Base-by-base conservation (phyloP, 2,329 filamentous ascomycete genomes). In the Zalaria obscura region DNA sequence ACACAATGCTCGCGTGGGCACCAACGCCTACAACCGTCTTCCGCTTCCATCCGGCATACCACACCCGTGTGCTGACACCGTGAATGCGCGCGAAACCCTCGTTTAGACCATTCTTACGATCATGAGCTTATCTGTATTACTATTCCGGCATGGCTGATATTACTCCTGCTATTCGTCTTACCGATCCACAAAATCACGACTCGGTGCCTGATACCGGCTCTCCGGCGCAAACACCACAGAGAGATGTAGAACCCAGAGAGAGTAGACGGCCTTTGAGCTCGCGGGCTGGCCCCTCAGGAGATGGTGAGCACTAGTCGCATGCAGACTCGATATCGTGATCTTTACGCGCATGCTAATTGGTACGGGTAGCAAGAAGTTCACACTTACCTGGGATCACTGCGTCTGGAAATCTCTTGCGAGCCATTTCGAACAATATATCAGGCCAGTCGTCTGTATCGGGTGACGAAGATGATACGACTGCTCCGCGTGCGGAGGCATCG, bases 121-220 rank as follows among this genome's bases (percentile, higher is more conserved):
- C 29, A 32, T 32, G 29, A 32, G n/a, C 29, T 7, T 32, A 32
- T 7, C 29, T 32, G 29, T n/a, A 32, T 32, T n/a, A n/a, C 29
- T 32, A 7, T n/a, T 32, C 35, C 35, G 18, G 25, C 27, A 66
- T 64, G 61, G 52, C 58, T 37, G 57, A 64, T 36, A 48, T 51
- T 27, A 44, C 66, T 38, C 63, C 66, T 35, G 59, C 60, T 44
- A 67, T 68, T 53, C 63, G 59, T 48, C 57, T 65, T 42, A 64
- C 61, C 32, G 63, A 68, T 53, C 58, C 63, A 44, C 57, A 60
- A 18, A 54, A 54, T 44, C 52, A 51, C 45, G 55, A 60, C 42
- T 43, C 50, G 27, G 50, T 51, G 38, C 53, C 61, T 40, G 29
- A 46, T n/a, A 36, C 34, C 11, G 11, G 25, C 31, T 32, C 29